Evolutionary conservation across 1,284 basidiomycete genomes (phyloP), one percentile per base, ranked within the genome.

Genomic region (Sporisorium reilianum): DNA sequence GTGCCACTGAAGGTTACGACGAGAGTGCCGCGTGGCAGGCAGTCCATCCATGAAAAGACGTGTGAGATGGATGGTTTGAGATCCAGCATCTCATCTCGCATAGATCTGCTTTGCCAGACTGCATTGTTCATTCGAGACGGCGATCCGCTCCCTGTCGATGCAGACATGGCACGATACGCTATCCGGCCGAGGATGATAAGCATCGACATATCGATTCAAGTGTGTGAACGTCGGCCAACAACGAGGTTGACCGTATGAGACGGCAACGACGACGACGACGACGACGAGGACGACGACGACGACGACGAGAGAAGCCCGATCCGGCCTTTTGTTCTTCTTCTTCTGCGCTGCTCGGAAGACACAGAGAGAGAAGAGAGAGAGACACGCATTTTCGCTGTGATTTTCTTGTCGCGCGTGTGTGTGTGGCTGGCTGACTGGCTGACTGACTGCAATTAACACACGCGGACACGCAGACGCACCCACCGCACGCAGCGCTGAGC

Each of bases 1-100:
- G n/a, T 34, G 32, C 32, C 12, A 34, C 32, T 34, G 28, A 30
- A 30, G 28, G 9, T 9, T 9, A 30, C 40, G 11, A n/a, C n/a
- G n/a, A n/a, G n/a, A n/a, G n/a, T n/a, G n/a, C 41, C 10, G 22
- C 20, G 18, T 38, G 36, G 36, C 36, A 18, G 14, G 2, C n/a
- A n/a, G n/a, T n/a, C n/a, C n/a, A n/a, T n/a, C 44, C 44, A 45
- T 45, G 25, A 26, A 26, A 26, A 18, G 44, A 18, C n/a, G n/a
- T n/a, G n/a, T n/a, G n/a, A 30, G 28, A 30, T 30, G 5, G 28
- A 30, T 12, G 46, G n/a, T n/a, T n/a, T n/a, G n/a, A 30, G 46
- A 48, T 48, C n/a, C n/a, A 30, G 14, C 36, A 38, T 18, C 36
- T 48, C 46, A 48, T 22, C 46, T 48, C 46, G 46, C 46, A 30